Conservation (phyloP, 2,329 filamentous ascomycete genomes). For the Beauveria australis region DNA sequence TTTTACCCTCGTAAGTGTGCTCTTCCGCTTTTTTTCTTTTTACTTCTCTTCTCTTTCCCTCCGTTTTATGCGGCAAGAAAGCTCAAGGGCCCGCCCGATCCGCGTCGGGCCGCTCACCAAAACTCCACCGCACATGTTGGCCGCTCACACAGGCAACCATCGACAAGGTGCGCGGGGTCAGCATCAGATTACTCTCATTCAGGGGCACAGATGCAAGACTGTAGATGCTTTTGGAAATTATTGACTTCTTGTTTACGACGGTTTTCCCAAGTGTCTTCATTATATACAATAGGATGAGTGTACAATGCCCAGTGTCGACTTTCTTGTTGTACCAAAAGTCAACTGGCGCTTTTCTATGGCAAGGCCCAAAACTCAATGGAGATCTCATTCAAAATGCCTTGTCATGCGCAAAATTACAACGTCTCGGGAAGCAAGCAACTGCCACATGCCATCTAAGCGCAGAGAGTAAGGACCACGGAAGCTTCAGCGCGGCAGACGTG, state of each 20-base stretch:
- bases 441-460: constrained; percentile 15
- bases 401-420: background rate
- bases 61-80: too few relatives aligned
- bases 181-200: background rate
- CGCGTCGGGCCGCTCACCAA: background rate
- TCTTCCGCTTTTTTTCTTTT: background rate
- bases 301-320: background rate
- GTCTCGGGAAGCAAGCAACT: too few relatives aligned
- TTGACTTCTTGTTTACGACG: background rate
- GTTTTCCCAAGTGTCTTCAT: background rate
- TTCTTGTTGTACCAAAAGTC: background rate
- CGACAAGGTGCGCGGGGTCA: constrained; percentile 30
- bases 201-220: background rate
- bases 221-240: background rate
- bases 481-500: constrained; percentile 25
- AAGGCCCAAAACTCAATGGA: background rate
- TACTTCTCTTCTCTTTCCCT: background rate
- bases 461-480: constrained; percentile 29
- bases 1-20: constrained; percentile 32
- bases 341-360: background rate
- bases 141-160: constrained; percentile 52
- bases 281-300: background rate
- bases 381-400: background rate
- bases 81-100: too few relatives aligned
- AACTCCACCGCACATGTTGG: constrained; percentile 46